A percentile compares a stretch with the other conserved stretches of the same genome.
phyloP scores from a whole-genome alignment of 768 basidiomycete genomes.

The Agaricus subrufescens region DNA sequence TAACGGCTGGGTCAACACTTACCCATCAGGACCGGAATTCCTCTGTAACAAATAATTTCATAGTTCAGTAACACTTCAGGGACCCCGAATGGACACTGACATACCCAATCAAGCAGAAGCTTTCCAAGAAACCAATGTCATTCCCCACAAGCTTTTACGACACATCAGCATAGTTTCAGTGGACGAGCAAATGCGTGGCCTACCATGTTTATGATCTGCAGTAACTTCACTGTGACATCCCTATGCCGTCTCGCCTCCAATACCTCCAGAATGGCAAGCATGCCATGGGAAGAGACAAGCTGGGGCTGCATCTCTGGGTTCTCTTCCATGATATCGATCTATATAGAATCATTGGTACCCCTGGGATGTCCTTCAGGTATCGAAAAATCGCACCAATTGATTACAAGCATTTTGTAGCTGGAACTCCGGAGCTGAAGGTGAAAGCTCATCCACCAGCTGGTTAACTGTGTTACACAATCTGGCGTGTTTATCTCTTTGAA shows the following conservation, averaged over 20 bases:
- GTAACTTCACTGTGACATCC: slow-evolving; percentile 78
- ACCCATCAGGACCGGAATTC: slow-evolving; percentile 96
- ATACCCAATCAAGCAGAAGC: slow-evolving; percentile 88
- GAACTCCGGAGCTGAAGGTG: slow-evolving; percentile 76
- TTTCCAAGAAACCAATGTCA: slow-evolving; percentile 75
- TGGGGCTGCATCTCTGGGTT: slow-evolving; percentile 84
- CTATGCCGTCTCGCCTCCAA: slow-evolving; percentile 83
- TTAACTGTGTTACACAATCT: slow-evolving; percentile 77
- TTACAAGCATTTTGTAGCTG: slow-evolving; percentile 82
- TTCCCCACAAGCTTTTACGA: no score
- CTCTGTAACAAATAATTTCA: slow-evolving; percentile 37
- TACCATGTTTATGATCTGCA: slow-evolving; percentile 89
- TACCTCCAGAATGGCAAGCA: slow-evolving; percentile 92
- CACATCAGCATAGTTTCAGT: slow-evolving; percentile 18
- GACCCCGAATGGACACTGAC: slow-evolving; percentile 13
- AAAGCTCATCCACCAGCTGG: slow-evolving; percentile 82
- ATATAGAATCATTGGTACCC: slow-evolving; percentile 7
- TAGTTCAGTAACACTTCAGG: neutral
- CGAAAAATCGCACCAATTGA: slow-evolving; percentile 61
- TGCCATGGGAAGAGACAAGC: slow-evolving; percentile 88
- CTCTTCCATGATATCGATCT: slow-evolving; percentile 76
- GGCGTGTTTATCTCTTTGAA: slow-evolving; percentile 91
- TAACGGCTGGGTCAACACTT: slow-evolving; percentile 16
- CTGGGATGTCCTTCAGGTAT: neutral
- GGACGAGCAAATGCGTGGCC: slow-evolving; percentile 15